Evolutionary conservation across 2,329 filamentous ascomycete genomes (phyloP).

Genomic region (Mycosphaerella sp.): DNA sequence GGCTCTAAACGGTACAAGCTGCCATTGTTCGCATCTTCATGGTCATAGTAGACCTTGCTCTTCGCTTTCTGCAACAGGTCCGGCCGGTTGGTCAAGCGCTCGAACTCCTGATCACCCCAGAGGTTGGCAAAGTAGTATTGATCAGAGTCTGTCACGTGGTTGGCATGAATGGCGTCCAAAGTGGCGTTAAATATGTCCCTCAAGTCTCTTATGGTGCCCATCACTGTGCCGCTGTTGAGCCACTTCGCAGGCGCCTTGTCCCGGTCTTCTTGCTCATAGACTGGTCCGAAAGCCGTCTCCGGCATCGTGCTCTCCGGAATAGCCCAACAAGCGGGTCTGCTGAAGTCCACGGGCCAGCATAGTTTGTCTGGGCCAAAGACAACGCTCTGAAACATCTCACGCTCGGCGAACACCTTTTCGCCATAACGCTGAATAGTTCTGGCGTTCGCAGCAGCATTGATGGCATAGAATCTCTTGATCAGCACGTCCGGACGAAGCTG

Average conservation of each 20-base stretch:
- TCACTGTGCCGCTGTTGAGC: constrained; percentile 44
- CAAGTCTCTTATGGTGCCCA: constrained; percentile 34
- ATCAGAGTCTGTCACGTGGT: constrained; percentile 30
- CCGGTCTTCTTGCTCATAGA: constrained; percentile 38
- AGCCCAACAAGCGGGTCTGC: constrained; percentile 31
- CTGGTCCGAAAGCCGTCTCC: constrained; percentile 42
- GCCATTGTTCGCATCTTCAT: constrained; percentile 35
- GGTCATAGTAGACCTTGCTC: constrained; percentile 32
- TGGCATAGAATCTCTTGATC: constrained; percentile 22
- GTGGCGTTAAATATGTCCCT: constrained; percentile 40
- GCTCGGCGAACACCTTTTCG: constrained; percentile 33
- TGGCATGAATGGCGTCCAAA: constrained; percentile 34
- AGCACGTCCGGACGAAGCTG: constrained; percentile 23
- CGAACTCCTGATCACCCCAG: constrained; percentile 49
- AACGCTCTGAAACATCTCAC: constrained; percentile 28
- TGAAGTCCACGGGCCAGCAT: constrained; percentile 31
- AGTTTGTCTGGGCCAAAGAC: constrained; percentile 32
- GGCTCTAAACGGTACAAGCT: constrained; percentile 27
- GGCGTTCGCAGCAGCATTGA: constrained; percentile 34
- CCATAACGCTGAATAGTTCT: constrained; percentile 29
- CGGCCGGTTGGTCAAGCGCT: constrained; percentile 9
- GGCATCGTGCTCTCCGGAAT: constrained; percentile 25
- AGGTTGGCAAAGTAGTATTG: constrained; percentile 47
- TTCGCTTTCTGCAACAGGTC: constrained; percentile 24
- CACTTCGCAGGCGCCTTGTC: constrained; percentile 43